Base-by-base conservation (phyloP, 1,139 yeast genomes). In the Yamadazyma pseudoaaseri region DNA sequence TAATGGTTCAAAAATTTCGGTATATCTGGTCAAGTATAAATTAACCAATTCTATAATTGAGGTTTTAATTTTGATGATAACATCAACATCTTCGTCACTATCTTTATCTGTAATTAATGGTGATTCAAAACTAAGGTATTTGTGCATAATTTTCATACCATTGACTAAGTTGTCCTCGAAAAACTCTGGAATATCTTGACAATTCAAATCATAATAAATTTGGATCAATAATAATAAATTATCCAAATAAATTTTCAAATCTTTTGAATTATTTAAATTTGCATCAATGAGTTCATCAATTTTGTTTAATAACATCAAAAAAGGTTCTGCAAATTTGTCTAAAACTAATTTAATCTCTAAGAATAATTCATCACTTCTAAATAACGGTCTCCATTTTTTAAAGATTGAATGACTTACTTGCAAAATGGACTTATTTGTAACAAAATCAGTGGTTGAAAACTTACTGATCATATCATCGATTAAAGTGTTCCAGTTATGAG, bases 121-220 rank as follows among this genome's bases (percentile, higher is more conserved):
- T 39, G 79, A 78, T 15, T 66, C 58, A 52, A 81, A 86, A 22
- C 73, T 62, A 41, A 92, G 68, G 55, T 89, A 92, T 57, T 84
- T 85, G 56, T 86, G 95, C 52, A 90, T 70, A 23, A 90, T 75
- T 8, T 70, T 71, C 94, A 94, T 86, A 36, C 95, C 89, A 20
- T 65, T 67, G 32, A 73, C 66, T 65, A 92, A 63, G 56, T 94
- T 79, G 59, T 94, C 98, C 61, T 94, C 99, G 54, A 94, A 94
- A 56, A 90, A 92, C 58, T 90, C 98, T 2, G 99, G 98, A 36
- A 94, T 82, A 62, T 94, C 98, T 62, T 94, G 98, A 60, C 97
- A 90, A 58, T 92, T 94, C 51, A 94, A 78, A 58, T 94, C 99
- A 53, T 81, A 87, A 57, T 86, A 94, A 29, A 94, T 76, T 55